These are phyloP conservation scores for Neophaeococcomyces mojaviensis DNA, from an alignment of 2,329 filamentous ascomycete genomes.

Conservation along the genomic window DNA sequence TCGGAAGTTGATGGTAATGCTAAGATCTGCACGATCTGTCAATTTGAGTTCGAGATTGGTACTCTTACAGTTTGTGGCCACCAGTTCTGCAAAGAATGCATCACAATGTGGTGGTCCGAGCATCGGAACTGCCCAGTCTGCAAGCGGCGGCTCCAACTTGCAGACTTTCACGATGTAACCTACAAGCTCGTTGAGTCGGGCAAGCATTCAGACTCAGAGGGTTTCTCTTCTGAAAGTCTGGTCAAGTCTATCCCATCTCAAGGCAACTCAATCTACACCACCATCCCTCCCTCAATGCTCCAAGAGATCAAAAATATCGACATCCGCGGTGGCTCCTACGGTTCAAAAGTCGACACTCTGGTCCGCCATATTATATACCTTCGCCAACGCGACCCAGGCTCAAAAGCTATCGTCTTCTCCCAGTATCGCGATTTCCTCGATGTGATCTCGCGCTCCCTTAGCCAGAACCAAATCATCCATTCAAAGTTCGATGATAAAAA, in stretches of 20 bases:
- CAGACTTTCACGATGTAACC: slow-evolving; percentile 76
- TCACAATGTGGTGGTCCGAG: slow-evolving; percentile 66
- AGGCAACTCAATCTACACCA: slow-evolving; percentile 61
- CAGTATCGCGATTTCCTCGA: slow-evolving; percentile 78
- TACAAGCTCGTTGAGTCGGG: slow-evolving; percentile 69
- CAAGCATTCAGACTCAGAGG: slow-evolving; percentile 48
- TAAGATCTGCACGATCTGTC: slow-evolving; percentile 79
- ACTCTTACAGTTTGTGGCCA: slow-evolving; percentile 83
- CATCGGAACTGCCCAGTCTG: slow-evolving; percentile 78
- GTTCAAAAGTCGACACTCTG: slow-evolving; percentile 82
- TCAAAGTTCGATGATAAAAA: slow-evolving; percentile 60
- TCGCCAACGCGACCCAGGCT: slow-evolving; percentile 71
- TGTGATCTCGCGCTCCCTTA: slow-evolving; percentile 64
- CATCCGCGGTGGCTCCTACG: slow-evolving; percentile 61
- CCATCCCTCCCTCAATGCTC: slow-evolving; percentile 63
- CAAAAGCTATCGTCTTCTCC: slow-evolving; percentile 90
- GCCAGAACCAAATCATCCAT: slow-evolving; percentile 63
- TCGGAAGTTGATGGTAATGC: slow-evolving; percentile 53
- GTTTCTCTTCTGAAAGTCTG: slow-evolving; percentile 16
- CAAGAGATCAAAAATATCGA: slow-evolving; percentile 76
- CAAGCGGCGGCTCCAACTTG: slow-evolving; percentile 58
- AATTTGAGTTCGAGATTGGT: slow-evolving; percentile 66
- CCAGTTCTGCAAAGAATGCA: slow-evolving; percentile 83
- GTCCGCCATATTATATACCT: slow-evolving; percentile 79
- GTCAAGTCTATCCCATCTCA: slow-evolving; percentile 21